Evolutionary conservation across 2,329 filamentous ascomycete species (phyloP), one percentile per base, ranked within the genome.

Genomic region (Colletotrichum sansevieriae): DNA sequence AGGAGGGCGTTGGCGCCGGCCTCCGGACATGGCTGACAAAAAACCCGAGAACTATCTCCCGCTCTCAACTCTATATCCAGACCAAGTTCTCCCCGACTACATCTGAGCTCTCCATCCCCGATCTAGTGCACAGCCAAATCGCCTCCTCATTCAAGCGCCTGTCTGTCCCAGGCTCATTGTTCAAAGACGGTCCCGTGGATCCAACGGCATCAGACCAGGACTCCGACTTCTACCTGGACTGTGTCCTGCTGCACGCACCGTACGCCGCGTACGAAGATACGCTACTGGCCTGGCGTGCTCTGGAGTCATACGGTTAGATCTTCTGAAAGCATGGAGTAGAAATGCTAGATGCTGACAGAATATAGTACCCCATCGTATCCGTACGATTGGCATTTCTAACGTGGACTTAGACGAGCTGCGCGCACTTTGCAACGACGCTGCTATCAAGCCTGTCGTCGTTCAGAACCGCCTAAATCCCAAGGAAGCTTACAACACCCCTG

Each of bases 321-420:
- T 13, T 13, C 37, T 11, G 12, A 39, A 39, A 2, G 13, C 12
- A 8, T 8, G 29, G 29, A 4, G 13, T 15, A 15, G 37, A 39
- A 5, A 13, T 39, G 37, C 37, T 15, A 11, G 3, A 39, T 39
- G 12, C 37, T 39, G 37, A 39, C 13, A 29, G 37, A 39, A 15
- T 7, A 39, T 7, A 39, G 89, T 93, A 1, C 91, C 92, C 0
- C 76, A 84, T 72, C 78, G 74, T 49, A 88, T 95, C 71, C 88
- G 88, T 46, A 83, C 88, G 35, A 82, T 96, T 8, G 93, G 93
- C 46, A 90, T 96, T 63, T 94, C 91, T 62, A 96, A 96, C 77
- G 86, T 87, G n/a, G 81, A 83, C n/a, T 78, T 91, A 2, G 76
- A 83, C 0, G 78, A 88, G 2, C 82, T 96, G 0, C 76, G 84